Evolutionary conservation across 139 green algal species (phyloP).

Genomic region (Ettlia oleoabundans): DNA sequence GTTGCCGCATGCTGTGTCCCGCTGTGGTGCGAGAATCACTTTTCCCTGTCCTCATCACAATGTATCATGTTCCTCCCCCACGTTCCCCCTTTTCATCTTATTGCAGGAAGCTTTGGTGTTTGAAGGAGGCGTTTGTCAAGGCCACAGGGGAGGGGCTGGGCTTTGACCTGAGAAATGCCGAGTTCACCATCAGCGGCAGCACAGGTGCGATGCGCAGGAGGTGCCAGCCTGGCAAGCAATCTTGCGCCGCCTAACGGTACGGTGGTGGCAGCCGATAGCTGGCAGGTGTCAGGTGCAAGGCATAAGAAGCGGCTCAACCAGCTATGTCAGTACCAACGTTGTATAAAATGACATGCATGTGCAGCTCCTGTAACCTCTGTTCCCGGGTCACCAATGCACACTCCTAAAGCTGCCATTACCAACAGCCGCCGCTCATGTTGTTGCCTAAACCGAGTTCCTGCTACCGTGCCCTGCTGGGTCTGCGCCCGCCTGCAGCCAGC

Average conservation of each 20-base stretch:
- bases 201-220: constrained; percentile 38
- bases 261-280: no score
- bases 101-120: constrained; percentile 69
- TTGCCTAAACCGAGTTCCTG: no score
- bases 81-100: no score
- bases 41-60: background rate
- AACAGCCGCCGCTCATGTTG: no score
- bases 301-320: no score
- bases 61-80: no score
- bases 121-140: constrained; percentile 91
- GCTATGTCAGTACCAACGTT: no score
- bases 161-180: constrained; percentile 66
- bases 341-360: background rate
- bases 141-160: constrained; percentile 78
- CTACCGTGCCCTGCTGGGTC: background rate
- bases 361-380: constrained; percentile 7
- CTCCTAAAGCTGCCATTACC: no score
- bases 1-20: no score
- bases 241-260: background rate
- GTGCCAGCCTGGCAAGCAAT: background rate
- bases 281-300: background rate
- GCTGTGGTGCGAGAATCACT: background rate
- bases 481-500: background rate
- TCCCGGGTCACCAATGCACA: no score
- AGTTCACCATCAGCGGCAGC: constrained; percentile 58